A percentile compares a stretch with the other conserved stretches of the same genome.
phyloP scores from a whole-genome alignment of 2,329 filamentous ascomycete genomes.

The Microsporum canis region DNA sequence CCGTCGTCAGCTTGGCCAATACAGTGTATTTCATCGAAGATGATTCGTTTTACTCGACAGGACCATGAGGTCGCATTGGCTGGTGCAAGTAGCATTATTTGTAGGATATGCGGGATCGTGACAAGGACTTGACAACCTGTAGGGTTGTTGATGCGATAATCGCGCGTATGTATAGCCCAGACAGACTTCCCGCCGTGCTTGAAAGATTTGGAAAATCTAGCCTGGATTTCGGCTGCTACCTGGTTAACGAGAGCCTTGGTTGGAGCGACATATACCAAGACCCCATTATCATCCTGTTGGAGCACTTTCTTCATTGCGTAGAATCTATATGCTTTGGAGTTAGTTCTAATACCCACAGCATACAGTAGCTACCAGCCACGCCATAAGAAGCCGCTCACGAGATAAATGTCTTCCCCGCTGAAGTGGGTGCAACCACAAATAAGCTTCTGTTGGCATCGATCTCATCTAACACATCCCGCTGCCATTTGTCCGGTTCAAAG shows the following conservation, averaged over 20 bases:
- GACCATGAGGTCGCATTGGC: slow-evolving; percentile 58
- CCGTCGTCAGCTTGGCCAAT: slow-evolving; percentile 68
- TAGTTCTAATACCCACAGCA: background rate
- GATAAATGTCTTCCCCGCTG: slow-evolving; percentile 73
- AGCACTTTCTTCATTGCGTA: slow-evolving; percentile 72
- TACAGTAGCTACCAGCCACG: background rate
- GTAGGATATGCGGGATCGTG: slow-evolving; percentile 65
- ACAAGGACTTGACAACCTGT: slow-evolving; percentile 63
- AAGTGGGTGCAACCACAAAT: slow-evolving; percentile 66
- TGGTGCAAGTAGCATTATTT: slow-evolving; percentile 62
- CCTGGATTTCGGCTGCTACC: slow-evolving; percentile 68
- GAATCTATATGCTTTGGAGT: slow-evolving; percentile 37
- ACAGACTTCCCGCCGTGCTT: slow-evolving; percentile 53
- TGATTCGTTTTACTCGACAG: slow-evolving; percentile 57
- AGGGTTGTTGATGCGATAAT: slow-evolving; percentile 63
- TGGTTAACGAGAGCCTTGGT: slow-evolving; percentile 77
- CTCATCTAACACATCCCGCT: slow-evolving; percentile 59
- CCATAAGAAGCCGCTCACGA: slow-evolving; percentile 30
- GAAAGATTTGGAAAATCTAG: slow-evolving; percentile 58
- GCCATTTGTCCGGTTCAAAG: slow-evolving; percentile 68
- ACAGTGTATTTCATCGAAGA: slow-evolving; percentile 73
- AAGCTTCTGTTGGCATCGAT: slow-evolving; percentile 60
- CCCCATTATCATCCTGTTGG: slow-evolving; percentile 53
- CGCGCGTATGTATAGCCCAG: slow-evolving; percentile 68
- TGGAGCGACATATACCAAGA: slow-evolving; percentile 68